Evolutionary conservation across 2,329 filamentous ascomycete genomes (phyloP), one percentile per base, ranked within the genome.

Genomic region (Karstenula rhodostoma): DNA sequence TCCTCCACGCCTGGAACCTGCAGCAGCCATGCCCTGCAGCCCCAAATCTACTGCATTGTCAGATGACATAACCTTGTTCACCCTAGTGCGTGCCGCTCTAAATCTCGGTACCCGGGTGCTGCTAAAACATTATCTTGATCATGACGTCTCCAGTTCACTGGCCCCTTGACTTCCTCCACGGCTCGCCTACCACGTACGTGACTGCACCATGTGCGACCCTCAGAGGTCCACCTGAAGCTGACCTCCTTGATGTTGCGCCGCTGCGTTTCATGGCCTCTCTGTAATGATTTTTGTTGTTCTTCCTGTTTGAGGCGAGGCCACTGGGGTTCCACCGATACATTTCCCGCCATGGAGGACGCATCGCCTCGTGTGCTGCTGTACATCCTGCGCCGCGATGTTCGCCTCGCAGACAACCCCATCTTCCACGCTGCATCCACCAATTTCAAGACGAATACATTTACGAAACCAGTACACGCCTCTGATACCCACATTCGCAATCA

Each of bases 341-440:
- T 60, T 56, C 43, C 63, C 53, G 67, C 33, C 55, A 74, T 74
- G 71, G 52, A 67, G 7, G 60, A 52, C 55, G 55, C 63, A 19
- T 61, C 63, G 42, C 68, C 73, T 22, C 80, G 78, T 46, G 82
- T 91, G 25, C 79, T 93, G 54, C 82, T 94, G 57, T 93, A 93
- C 71, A 75, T 94, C 23, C 77, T 94, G 37, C 87, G 91, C 47
- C 87, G 89, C 66, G 92, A 94, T 73, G 82, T 93, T 22, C 89
- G 92, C 61, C 81, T 91, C 27, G 82, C 86, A 29, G 91, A 94
- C 77, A 94, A 94, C 70, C 90, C 90, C 0, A 83, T 93, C 44
- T 83, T 94, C 22, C 83, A 92, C 71, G 81, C 84, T 60, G 76
- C 84, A 7, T 77, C 80, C 27, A 17, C n/a, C 74, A 75, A n/a